Evolutionary conservation across 768 basidiomycete species (phyloP), one percentile per base, ranked within the genome.

Genomic region (Artomyces pyxidatus): DNA sequence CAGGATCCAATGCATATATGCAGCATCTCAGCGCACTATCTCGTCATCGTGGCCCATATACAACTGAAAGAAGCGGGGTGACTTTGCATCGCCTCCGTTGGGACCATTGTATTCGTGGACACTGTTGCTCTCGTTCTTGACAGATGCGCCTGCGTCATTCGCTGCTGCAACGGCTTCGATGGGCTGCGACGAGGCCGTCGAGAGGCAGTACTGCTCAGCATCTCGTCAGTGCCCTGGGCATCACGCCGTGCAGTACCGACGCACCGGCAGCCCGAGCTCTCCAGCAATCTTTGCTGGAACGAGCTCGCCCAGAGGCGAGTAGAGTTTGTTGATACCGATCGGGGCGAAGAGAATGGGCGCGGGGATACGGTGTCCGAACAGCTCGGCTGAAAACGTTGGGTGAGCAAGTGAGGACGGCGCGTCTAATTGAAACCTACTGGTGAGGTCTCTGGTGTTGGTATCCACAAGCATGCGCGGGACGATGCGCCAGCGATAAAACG

Each of bases 21-120:
- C 45, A n/a, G 38, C 29, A 3, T 5, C 2, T 22, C 10, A 42
- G 54, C 67, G 45, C 32, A 71, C 71, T 22, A 77, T 55, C 25
- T 76, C 75, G 41, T 76, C 75, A 48, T 77, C 74, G 50, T 75
- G 75, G 1, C 74, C 72, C 70, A 74, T 74, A 54, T 79, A 78
- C 16, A 79, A 61, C 63, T 77, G 76, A 66, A 73, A 79, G 56
- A 75, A 77, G n/a, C 74, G 65, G 2, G 73, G 71, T 19, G 67
- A 64, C 28, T 65, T 62, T 11, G 66, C 64, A 42, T 63, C 57
- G 14, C 65, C 66, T 17, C 62, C 65, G 43, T 66, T 66, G 6
- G 59, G 58, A 26, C 68, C 68, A 17, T 50, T 50, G 46, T 69
- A 69, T 22, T 53, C 47, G 45, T 68, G 64, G 19, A 70, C 65